These are phyloP conservation scores for Sinapis alba DNA, from an alignment of 441 rosid species.

Conservation along the genomic window DNA sequence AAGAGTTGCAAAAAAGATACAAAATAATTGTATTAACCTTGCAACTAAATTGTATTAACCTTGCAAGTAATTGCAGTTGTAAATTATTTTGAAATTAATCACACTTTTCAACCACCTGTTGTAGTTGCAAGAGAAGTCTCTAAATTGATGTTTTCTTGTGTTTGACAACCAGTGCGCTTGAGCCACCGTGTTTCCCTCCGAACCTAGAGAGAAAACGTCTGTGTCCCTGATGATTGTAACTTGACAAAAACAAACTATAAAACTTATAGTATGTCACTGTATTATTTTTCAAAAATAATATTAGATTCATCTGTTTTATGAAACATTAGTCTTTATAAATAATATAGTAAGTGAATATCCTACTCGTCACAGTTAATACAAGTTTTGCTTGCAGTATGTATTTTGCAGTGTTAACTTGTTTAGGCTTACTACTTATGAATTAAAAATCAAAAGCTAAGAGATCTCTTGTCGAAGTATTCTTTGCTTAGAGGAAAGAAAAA, in stretches of 20 bases:
- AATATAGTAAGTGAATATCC: not conserved
- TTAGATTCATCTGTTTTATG: not conserved
- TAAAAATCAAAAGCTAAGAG: not conserved
- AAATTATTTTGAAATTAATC: too few relatives aligned
- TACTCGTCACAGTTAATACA: not conserved
- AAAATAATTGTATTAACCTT: too few relatives aligned
- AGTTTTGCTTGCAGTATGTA: not conserved
- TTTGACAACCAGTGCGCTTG: too few relatives aligned
- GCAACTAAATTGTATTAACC: too few relatives aligned
- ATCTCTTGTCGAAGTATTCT: slow-evolving; percentile 21
- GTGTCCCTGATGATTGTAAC: not conserved
- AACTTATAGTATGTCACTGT: not conserved
- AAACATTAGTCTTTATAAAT: not conserved
- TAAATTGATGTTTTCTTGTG: too few relatives aligned
- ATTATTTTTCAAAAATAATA: not conserved
- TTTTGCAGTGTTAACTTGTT: not conserved
- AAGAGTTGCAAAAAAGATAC: not conserved
- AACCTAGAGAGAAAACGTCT: too few relatives aligned
- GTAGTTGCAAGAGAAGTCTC: too few relatives aligned
- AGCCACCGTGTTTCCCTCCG: too few relatives aligned
- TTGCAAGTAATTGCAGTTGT: too few relatives aligned
- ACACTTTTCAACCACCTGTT: too few relatives aligned
- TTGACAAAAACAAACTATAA: not conserved
- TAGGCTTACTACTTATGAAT: not conserved
- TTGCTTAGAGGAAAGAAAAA: not conserved